Evolutionary conservation across 176 grass and related monocot genomes (phyloP).

Genomic region (Avena eriantha): DNA sequence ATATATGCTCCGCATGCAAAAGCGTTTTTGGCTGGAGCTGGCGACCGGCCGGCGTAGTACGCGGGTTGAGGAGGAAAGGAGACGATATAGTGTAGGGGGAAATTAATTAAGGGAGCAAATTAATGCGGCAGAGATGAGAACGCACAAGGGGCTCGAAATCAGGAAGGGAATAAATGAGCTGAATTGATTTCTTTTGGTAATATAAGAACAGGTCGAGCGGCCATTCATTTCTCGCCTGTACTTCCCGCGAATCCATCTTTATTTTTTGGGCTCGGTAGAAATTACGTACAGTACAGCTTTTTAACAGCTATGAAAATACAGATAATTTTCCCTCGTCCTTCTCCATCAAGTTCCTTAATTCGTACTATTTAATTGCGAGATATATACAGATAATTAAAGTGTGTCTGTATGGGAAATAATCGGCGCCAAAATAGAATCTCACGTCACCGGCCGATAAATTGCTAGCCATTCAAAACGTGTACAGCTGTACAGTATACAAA

Average conservation of each 20-base stretch:
- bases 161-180: conserved; percentile 3
- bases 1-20: neutral
- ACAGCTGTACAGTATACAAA: neutral
- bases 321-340: neutral
- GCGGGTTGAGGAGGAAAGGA: neutral
- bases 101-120: neutral
- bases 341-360: neutral
- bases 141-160: neutral
- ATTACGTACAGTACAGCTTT: neutral
- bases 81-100: no score
- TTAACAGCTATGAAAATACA: neutral
- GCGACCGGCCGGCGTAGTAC: no score
- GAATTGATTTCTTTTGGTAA: neutral
- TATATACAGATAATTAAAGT: neutral
- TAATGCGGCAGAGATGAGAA: neutral
- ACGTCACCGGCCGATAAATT: no score
- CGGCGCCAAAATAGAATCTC: conserved; percentile 26
- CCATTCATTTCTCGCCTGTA: neutral
- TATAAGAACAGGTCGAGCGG: neutral
- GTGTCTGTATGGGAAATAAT: neutral
- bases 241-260: neutral
- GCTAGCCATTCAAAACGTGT: neutral
- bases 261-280: neutral
- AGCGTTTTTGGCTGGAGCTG: neutral
- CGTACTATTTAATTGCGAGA: neutral